Conservation (phyloP, 2,329 filamentous ascomycete species). For the Aspergillus thermomutatus region DNA sequence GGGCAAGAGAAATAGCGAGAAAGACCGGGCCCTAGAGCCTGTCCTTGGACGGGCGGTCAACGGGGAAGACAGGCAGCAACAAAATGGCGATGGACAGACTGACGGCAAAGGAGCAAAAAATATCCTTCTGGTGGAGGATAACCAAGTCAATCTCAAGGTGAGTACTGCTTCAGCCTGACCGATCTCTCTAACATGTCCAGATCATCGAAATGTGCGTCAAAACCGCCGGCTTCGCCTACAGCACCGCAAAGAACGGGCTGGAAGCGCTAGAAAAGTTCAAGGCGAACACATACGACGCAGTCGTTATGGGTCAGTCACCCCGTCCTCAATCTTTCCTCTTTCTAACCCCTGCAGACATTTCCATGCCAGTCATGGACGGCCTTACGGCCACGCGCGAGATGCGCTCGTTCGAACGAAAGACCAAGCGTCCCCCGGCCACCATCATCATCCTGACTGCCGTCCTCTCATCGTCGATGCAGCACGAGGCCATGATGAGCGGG, state of each 20-base stretch:
- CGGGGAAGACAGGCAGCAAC: not conserved
- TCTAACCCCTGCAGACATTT: conserved; percentile 24
- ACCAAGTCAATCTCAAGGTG: conserved; percentile 36
- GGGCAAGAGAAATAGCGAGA: not conserved
- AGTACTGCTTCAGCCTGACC: conserved; percentile 2
- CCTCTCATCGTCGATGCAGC: conserved; percentile 24
- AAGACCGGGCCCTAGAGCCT: too few relatives aligned
- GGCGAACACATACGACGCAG: conserved; percentile 8
- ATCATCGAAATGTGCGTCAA: conserved; percentile 15
- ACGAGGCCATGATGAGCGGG: conserved; percentile 23
- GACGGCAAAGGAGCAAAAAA: not conserved
- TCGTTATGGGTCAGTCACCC: conserved; percentile 24
- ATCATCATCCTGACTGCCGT: conserved; percentile 27
- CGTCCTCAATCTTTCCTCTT: not conserved
- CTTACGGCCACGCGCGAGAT: conserved; percentile 27
- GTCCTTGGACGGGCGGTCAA: too few relatives aligned
- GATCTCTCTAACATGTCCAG: conserved; percentile 2
- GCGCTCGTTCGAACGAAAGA: conserved; percentile 18
- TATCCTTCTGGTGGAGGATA: conserved; percentile 39
- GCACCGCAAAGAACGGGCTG: conserved; percentile 13
- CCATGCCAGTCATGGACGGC: conserved; percentile 35
- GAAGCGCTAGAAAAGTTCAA: conserved; percentile 19
- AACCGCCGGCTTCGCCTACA: conserved; percentile 11
- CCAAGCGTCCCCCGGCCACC: conserved; percentile 6
- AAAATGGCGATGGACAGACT: not conserved